Evolutionary conservation across 257 asterid genomes (phyloP).

Genomic region (Parsonsia alboflavescens): DNA sequence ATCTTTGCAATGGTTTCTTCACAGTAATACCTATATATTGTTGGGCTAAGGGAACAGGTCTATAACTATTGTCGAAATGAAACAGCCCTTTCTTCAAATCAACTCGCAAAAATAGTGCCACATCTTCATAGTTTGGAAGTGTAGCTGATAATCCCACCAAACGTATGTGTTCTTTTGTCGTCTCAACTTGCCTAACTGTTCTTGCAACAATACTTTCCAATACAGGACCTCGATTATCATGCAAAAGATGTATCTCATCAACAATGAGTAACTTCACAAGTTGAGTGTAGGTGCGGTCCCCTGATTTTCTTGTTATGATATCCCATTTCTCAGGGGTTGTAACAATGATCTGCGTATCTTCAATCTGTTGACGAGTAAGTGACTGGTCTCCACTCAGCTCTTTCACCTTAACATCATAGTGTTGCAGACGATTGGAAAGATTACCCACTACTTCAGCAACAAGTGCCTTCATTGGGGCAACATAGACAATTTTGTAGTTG

Average conservation of each 20-base stretch:
- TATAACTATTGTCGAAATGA: conserved; percentile 41
- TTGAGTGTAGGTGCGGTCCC: conserved; percentile 44
- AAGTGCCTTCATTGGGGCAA: conserved; percentile 47
- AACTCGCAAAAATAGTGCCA: conserved; percentile 40
- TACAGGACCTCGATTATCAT: conserved; percentile 44
- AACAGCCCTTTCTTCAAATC: conserved; percentile 38
- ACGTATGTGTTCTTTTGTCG: conserved; percentile 41
- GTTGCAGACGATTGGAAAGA: conserved; percentile 34
- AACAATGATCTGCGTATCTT: conserved; percentile 44
- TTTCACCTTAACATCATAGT: conserved; percentile 36
- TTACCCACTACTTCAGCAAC: conserved; percentile 48
- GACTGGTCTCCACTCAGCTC: conserved; percentile 45
- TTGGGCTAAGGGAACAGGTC: conserved; percentile 41
- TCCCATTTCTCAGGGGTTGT: conserved; percentile 51
- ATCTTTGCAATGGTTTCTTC: conserved; percentile 40
- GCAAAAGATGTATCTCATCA: conserved; percentile 42
- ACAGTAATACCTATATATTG: conserved; percentile 40
- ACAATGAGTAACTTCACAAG: conserved; percentile 36
- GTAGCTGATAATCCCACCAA: conserved; percentile 45
- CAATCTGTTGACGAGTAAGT: conserved; percentile 42
- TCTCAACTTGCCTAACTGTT: conserved; percentile 41
- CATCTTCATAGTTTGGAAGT: conserved; percentile 41
- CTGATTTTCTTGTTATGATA: conserved; percentile 42
- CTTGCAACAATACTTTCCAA: conserved; percentile 43
- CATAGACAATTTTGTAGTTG: conserved; percentile 39